Evolutionary conservation across 306 rosid species (phyloP), one percentile per base, ranked within the genome.

Genomic region (Malus asiatica): DNA sequence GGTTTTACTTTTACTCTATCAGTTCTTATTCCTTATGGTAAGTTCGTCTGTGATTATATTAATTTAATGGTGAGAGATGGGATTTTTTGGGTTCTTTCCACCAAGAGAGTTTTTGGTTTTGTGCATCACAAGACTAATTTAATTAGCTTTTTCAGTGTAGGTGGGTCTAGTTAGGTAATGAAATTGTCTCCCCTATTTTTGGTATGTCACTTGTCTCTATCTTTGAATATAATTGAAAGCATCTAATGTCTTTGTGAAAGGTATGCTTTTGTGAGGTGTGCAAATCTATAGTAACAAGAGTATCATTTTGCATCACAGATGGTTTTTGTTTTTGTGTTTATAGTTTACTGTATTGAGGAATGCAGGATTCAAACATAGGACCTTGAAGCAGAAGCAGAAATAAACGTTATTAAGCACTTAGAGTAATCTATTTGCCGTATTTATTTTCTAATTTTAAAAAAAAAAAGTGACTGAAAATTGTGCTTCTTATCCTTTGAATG

Each of bases 1-100:
- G 23, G 18, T 32, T 30, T 52, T 52, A 14, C 6, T 29, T 35
- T 38, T 8, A 11, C 27, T 29, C n/a, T 25, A 25, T 57, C 32
- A 30, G 74, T 33, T 53, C 42, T 55, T 59, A 22, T 73, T 44
- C 42, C n/a, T 30, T 61, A 20, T 38, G 38, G 66, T 38, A 66
- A 72, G 32, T 72, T 52, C 61, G 45, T 73, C 30, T 59, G 23
- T 15, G 68, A 65, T 58, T 30, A 30, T 30, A 44, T 29, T 55
- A 33, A 70, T 82, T 77, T 75, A 76, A 74, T 81, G 93, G 98
- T 87, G 98, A 88, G 88, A 83, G 95, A 91, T 87, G 78, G 77
- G 70, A 30, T 77, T 88, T 87, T 83, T 85, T 78, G 76, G 68
- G 87, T 84, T 87, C 15, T 91, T 87, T 90, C 85, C 87, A 87